A percentile compares a stretch with the other conserved stretches of the same genome.
Evolutionary conservation across 1,139 yeast species (phyloP).

Genomic region (Suhomyces wounanorum): DNA sequence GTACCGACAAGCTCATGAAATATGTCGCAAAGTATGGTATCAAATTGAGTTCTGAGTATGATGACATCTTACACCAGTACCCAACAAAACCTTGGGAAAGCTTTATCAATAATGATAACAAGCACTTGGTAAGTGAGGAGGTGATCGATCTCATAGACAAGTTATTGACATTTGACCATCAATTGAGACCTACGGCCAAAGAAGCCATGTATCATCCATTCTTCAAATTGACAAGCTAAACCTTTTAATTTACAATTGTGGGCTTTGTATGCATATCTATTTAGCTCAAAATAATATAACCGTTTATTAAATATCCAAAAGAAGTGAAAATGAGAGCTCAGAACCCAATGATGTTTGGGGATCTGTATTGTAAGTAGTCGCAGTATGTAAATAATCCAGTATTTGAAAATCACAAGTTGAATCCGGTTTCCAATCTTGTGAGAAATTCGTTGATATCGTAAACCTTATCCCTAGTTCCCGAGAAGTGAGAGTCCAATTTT

Average conservation of each 20-base stretch:
- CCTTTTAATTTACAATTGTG: background rate
- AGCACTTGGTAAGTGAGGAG: conserved; percentile 60
- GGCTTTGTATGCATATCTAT: background rate
- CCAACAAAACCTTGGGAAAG: conserved; percentile 68
- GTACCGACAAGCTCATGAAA: conserved; percentile 64
- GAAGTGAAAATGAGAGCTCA: background rate
- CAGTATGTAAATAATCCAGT: background rate
- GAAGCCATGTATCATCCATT: conserved; percentile 72
- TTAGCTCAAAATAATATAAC: conserved; percentile 3
- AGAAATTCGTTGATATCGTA: conserved; percentile 31
- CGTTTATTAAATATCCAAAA: conserved; percentile 4
- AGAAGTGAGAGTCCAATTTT: conserved; percentile 24
- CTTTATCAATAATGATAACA: conserved; percentile 54
- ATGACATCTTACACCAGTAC: conserved; percentile 65
- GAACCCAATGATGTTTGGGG: background rate
- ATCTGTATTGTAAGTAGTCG: background rate
- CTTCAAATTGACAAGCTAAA: conserved; percentile 28
- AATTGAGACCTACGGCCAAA: conserved; percentile 70
- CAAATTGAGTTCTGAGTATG: conserved; percentile 64
- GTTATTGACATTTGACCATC: conserved; percentile 70
- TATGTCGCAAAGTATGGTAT: conserved; percentile 65
- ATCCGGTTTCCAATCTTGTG: conserved; percentile 27
- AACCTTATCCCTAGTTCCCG: conserved; percentile 27
- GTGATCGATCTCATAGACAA: conserved; percentile 66
- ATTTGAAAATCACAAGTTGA: conserved; percentile 12